These are phyloP conservation scores for Boletus vinaceobasis DNA, from an alignment of 768 basidiomycete species.

Conservation along the genomic window DNA sequence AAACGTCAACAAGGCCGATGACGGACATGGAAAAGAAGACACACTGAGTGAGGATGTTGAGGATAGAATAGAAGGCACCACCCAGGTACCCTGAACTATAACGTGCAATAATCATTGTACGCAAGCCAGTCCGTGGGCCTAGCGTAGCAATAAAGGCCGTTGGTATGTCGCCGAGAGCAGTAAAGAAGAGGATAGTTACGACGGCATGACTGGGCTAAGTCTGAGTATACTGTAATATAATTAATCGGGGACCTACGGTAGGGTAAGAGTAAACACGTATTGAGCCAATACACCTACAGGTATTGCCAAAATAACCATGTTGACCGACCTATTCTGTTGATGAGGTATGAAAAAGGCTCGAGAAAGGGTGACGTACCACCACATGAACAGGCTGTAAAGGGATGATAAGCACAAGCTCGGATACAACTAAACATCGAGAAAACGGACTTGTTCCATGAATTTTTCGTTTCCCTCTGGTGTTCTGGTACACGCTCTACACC, in stretches of 20 bases:
- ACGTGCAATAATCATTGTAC: constrained; percentile 52
- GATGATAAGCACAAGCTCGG: not conserved
- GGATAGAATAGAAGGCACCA: constrained; percentile 45
- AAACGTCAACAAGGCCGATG: not conserved
- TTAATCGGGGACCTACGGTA: constrained; percentile 33
- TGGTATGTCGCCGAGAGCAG: constrained; percentile 38
- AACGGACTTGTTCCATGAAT: constrained; percentile 44
- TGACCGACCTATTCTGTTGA: constrained; percentile 39
- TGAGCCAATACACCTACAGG: constrained; percentile 51
- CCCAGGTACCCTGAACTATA: constrained; percentile 50
- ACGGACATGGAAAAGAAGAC: not conserved
- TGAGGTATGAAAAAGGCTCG: not conserved
- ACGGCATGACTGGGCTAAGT: constrained; percentile 36
- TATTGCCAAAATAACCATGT: constrained; percentile 45
- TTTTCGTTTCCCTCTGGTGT: constrained; percentile 42
- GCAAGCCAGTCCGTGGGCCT: constrained; percentile 50
- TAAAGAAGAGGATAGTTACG: constrained; percentile 45
- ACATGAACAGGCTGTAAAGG: constrained; percentile 39
- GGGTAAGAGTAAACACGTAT: constrained; percentile 46
- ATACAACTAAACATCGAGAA: not conserved
- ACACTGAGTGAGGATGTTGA: constrained; percentile 52
- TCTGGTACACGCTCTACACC: constrained; percentile 56
- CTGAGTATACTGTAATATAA: not conserved
- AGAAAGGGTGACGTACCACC: constrained; percentile 33
- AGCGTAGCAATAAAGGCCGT: constrained; percentile 53